Conservation (phyloP, 306 rosid genomes). For the Vicia sativa region DNA sequence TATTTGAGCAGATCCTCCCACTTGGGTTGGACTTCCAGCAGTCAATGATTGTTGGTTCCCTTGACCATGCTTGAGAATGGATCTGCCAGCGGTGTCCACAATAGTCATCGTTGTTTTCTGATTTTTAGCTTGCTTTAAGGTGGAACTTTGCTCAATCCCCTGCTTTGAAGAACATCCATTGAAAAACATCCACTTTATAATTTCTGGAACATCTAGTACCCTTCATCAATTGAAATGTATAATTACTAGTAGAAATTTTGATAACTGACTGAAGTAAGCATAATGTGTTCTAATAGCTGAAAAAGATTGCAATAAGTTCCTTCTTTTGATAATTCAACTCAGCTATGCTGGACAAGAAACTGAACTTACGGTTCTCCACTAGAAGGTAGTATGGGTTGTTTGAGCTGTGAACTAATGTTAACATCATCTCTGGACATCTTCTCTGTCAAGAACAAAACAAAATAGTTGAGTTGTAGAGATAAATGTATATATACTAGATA, state of each 20-base stretch:
- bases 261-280: background rate
- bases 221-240: background rate
- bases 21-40: too few species aligned
- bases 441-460: conserved; percentile 30
- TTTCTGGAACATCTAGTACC: background rate
- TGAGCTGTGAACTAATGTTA: conserved; percentile 73
- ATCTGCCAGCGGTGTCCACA: background rate
- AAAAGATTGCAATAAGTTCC: background rate
- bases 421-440: conserved; percentile 86
- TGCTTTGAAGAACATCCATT: background rate
- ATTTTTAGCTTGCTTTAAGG: background rate
- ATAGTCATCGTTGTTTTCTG: background rate
- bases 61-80: background rate
- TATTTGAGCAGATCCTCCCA: too few species aligned
- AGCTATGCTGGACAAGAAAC: background rate
- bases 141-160: background rate
- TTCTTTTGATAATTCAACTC: background rate
- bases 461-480: background rate
- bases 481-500: background rate
- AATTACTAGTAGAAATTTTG: background rate
- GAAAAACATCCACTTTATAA: background rate
- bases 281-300: background rate
- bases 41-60: background rate
- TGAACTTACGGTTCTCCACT: conserved; percentile 76
- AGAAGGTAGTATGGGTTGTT: conserved; percentile 65